These are phyloP conservation scores for Hyphodiscus hymeniophilus DNA, from an alignment of 495 filamentous ascomycete species.

Conservation along the genomic window DNA sequence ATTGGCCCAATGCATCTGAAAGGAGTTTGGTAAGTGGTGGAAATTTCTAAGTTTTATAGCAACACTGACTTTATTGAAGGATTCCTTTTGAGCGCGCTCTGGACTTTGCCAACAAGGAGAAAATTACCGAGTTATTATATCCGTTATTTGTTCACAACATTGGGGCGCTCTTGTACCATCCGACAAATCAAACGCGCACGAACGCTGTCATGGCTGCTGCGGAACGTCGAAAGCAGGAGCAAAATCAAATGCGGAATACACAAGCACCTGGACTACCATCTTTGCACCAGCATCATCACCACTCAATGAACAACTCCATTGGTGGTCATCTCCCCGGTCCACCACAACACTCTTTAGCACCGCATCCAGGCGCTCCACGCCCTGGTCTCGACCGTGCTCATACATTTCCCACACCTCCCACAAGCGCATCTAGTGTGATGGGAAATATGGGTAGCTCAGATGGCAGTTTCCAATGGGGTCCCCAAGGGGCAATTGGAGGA, in stretches of 20 bases:
- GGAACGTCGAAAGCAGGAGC: constrained; percentile 61
- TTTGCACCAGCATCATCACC: constrained; percentile 63
- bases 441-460: constrained; percentile 63
- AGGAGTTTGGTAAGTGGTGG: constrained; percentile 82
- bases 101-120: constrained; percentile 98
- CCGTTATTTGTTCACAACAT: constrained; percentile 98
- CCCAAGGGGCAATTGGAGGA: constrained; percentile 48
- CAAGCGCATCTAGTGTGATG: constrained; percentile 86
- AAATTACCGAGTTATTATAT: constrained; percentile 93
- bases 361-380: constrained; percentile 57
- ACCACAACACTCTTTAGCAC: constrained; percentile 59
- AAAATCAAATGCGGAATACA: constrained; percentile 40
- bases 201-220: constrained; percentile 83
- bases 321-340: constrained; percentile 60
- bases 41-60: background rate
- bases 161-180: constrained; percentile 87
- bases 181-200: constrained; percentile 74
- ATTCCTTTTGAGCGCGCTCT: constrained; percentile 95
- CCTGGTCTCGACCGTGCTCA: constrained; percentile 73
- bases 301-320: constrained; percentile 65
- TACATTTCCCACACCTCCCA: constrained; percentile 90
- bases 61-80: constrained; percentile 43
- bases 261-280: constrained; percentile 55
- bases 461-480: constrained; percentile 62
- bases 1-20: constrained; percentile 99